phyloP scores from a whole-genome alignment of 2,329 filamentous ascomycete genomes.

The Colletotrichum musae region DNA sequence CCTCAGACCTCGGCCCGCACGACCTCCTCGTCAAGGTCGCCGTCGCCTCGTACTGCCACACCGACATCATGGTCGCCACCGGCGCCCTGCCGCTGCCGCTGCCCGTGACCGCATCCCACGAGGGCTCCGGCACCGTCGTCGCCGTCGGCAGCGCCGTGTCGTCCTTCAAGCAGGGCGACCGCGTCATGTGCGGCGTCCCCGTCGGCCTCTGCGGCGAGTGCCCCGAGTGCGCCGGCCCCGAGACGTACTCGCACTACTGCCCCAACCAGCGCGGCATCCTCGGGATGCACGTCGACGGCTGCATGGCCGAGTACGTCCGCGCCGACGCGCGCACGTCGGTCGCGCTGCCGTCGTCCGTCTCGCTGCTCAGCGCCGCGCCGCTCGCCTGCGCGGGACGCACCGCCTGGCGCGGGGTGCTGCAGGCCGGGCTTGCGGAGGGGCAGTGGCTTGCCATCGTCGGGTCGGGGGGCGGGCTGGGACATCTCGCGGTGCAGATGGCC shows the following conservation, averaged over 20 bases:
- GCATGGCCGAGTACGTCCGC: conserved; percentile 69
- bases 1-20: conserved; percentile 59
- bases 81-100: conserved; percentile 64
- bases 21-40: conserved; percentile 74
- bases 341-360: conserved; percentile 62
- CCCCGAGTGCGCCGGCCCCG: conserved; percentile 63
- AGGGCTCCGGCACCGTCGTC: conserved; percentile 69
- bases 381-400: conserved; percentile 70
- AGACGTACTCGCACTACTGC: conserved; percentile 69
- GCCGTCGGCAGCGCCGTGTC: conserved; percentile 58
- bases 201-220: conserved; percentile 68
- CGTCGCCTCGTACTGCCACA: conserved; percentile 74
- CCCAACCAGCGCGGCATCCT: conserved; percentile 57
- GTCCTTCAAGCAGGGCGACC: conserved; percentile 63
- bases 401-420: conserved; percentile 61
- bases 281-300: conserved; percentile 67
- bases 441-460: conserved; percentile 82
- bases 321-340: conserved; percentile 63
- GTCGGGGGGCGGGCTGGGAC: conserved; percentile 80
- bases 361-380: conserved; percentile 66
- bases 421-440: conserved; percentile 61
- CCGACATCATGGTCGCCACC: conserved; percentile 68
- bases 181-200: conserved; percentile 70
- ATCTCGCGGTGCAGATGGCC: conserved; percentile 81
- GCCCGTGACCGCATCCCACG: conserved; percentile 69